Base-by-base conservation (phyloP, 2,329 filamentous ascomycete genomes). In the Colletotrichum aenigma region DNA sequence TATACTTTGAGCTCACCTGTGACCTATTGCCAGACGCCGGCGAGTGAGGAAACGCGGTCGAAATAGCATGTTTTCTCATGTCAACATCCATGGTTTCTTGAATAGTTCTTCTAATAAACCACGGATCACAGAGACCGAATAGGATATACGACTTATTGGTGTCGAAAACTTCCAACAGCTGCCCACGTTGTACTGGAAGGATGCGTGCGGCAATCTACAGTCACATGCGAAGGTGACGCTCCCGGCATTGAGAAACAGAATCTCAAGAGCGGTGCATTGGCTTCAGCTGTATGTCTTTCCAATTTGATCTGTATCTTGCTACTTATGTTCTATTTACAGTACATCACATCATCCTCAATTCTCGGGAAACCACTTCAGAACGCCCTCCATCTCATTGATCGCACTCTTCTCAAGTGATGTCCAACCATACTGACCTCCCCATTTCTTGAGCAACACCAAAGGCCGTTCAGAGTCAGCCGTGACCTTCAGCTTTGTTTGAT, bases 231-330 rank as follows among this genome's bases (percentile, higher is more conserved):
- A n/a, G 21, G 38, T 48, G 38, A 48, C 2, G 18, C 38, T 48
- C 1, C 38, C 8, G 5, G 38, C 18, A 3, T 43, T 43, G 16
- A 38, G 4, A 4, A 1, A 36, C 6, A 34, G 32, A 34, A 13
- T 1, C 4, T 13, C 12, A 4, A 38, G 7, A 38, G 16, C 4
- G 7, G 4, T 8, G 36, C 36, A 43, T 6, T 43, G 16, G 36
- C 0, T n/a, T 48, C 18, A 10, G 38, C 38, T n/a, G 9, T n/a
- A 7, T 0, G 18, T 6, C 38, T 48, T 21, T 48, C 18, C 0
- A n/a, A 48, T 48, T 48, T 48, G 3, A 7, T n/a, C 38, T 48
- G 5, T n/a, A 21, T 12, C 18, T n/a, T n/a, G 18, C 38, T 2
- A n/a, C 21, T 7, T 48, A 12, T 48, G 1, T 0, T 12, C 9